A percentile compares a stretch with the other conserved stretches of the same genome.
phyloP scores from a whole-genome alignment of 345 rosid species.

The Rhodamnia rubescens region DNA sequence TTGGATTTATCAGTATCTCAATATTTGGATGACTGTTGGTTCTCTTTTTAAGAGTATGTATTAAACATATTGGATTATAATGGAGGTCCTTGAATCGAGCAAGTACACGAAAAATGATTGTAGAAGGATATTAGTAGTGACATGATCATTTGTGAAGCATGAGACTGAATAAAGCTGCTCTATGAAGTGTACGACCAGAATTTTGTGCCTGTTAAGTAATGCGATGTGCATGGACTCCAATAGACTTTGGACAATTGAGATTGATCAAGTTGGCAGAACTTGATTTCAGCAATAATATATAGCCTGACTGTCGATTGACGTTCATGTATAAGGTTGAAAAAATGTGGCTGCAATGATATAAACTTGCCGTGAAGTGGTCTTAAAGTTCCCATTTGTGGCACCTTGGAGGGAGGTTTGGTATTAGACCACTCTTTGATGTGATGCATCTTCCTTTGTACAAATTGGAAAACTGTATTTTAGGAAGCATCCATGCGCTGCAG shows the following conservation, averaged over 20 bases:
- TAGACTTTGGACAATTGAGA: background rate
- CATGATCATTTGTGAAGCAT: background rate
- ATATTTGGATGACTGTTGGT: background rate
- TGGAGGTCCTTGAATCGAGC: background rate
- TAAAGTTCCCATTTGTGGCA: background rate
- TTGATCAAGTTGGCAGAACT: background rate
- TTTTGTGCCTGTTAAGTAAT: background rate
- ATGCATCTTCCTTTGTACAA: background rate
- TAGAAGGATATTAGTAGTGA: background rate
- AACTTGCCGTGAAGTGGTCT: background rate
- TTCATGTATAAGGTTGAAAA: background rate
- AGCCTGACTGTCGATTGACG: background rate
- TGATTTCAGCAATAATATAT: background rate
- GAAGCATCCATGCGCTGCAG: background rate
- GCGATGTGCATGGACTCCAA: background rate
- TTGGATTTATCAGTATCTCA: background rate
- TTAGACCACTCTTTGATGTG: background rate
- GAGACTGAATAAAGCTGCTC: background rate
- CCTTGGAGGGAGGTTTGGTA: background rate
- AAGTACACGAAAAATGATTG: background rate
- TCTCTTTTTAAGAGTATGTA: background rate
- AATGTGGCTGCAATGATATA: background rate
- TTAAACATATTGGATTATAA: background rate
- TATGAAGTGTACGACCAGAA: background rate
- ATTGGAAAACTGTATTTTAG: background rate